These are phyloP conservation scores for Tuber brumale DNA, from an alignment of 495 filamentous ascomycete species.

Conservation along the genomic window DNA sequence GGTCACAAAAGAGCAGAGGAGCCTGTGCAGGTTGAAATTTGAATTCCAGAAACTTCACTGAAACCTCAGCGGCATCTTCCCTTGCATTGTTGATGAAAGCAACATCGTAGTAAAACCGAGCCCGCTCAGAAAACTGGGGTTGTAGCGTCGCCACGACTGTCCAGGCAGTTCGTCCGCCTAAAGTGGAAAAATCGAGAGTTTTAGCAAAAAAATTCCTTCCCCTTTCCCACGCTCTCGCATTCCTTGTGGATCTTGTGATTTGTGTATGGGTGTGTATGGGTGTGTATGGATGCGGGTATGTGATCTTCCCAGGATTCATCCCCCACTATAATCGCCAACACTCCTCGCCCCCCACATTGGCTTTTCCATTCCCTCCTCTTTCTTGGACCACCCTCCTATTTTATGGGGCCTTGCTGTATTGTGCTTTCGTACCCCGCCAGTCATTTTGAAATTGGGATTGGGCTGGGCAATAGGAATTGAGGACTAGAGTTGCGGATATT, in stretches of 20 bases:
- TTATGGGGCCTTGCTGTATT: neutral
- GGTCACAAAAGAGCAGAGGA: neutral
- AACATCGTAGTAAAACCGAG: conserved; percentile 88
- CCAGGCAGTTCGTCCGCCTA: conserved; percentile 90
- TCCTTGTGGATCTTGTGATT: neutral
- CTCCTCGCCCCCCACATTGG: neutral
- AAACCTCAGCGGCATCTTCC: conserved; percentile 81
- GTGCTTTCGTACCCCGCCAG: neutral
- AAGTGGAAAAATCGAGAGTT: neutral
- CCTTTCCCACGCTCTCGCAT: neutral
- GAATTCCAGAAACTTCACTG: conserved; percentile 43
- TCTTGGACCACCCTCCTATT: neutral
- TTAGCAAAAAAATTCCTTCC: neutral
- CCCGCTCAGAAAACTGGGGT: conserved; percentile 46
- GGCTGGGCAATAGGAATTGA: neutral
- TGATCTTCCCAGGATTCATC: neutral
- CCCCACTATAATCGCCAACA: neutral
- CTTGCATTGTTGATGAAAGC: conserved; percentile 77
- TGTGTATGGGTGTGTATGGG: neutral
- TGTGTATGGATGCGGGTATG: neutral
- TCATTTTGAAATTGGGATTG: neutral
- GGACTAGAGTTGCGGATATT: neutral
- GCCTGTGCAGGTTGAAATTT: neutral
- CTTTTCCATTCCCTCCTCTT: neutral
- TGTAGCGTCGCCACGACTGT: conserved; percentile 57